Evolutionary conservation across 768 basidiomycete genomes (phyloP).

Genomic region (Termitomyces sp.): DNA sequence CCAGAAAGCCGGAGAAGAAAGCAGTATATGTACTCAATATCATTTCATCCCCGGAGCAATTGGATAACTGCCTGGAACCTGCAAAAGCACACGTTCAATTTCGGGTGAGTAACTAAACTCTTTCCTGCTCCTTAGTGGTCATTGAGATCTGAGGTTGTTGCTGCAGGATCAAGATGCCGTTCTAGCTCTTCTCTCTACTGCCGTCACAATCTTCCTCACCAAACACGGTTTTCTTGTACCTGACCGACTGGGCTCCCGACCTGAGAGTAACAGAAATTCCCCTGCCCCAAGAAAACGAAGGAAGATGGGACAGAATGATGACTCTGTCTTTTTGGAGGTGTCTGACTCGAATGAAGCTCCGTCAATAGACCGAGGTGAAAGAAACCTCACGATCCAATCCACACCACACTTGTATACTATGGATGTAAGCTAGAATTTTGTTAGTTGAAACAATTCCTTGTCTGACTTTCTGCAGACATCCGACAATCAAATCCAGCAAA

Average conservation of each 20-base stretch:
- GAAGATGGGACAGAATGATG: slow-evolving; percentile 32
- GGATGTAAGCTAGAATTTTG: slow-evolving; percentile 1
- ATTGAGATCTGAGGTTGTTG: slow-evolving; percentile 5
- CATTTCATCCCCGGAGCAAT: slow-evolving; percentile 51
- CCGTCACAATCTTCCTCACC: slow-evolving; percentile 57
- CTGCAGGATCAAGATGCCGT: slow-evolving; percentile 56
- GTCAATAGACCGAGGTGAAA: background rate
- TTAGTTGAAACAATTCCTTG: background rate
- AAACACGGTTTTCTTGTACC: slow-evolving; percentile 51
- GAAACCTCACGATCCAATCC: background rate
- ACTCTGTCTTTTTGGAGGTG: slow-evolving; percentile 31
- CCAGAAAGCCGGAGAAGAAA: slow-evolving; percentile 72
- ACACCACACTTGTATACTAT: background rate
- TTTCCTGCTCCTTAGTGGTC: slow-evolving; percentile 2
- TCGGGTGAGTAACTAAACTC: slow-evolving; percentile 40
- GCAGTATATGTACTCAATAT: slow-evolving; percentile 84
- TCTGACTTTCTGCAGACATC: slow-evolving; percentile 7
- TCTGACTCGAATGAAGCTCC: background rate
- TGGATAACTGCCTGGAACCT: slow-evolving; percentile 84
- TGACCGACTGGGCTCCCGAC: slow-evolving; percentile 13
- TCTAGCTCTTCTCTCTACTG: slow-evolving; percentile 48
- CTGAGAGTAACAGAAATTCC: background rate
- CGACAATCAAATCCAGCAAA: slow-evolving; percentile 25
- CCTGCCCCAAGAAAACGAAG: slow-evolving; percentile 48
- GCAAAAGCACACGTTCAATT: slow-evolving; percentile 64